Evolutionary conservation across 257 asterid genomes (phyloP).

Genomic region (Hygrophila difformis): DNA sequence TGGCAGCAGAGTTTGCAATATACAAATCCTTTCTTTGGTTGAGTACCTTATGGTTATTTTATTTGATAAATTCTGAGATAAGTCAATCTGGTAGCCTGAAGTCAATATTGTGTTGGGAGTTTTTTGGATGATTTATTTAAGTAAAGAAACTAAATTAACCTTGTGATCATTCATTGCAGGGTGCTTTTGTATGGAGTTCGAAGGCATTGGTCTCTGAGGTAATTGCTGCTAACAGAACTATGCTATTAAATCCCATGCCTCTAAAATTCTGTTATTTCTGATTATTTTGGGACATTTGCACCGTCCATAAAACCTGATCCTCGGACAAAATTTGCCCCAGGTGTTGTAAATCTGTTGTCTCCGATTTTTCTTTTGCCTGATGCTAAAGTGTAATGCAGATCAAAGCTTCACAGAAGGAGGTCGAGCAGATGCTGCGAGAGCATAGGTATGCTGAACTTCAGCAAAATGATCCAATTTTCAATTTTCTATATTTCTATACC

Average conservation of each 20-base stretch:
- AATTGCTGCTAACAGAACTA: slow-evolving; percentile 12
- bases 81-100: too few species aligned
- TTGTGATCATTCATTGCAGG: slow-evolving; percentile 36
- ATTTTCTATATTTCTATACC: not conserved
- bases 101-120: too few species aligned
- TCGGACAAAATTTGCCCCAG: slow-evolving; percentile 7
- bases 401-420: slow-evolving; percentile 83
- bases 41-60: too few species aligned
- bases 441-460: slow-evolving; percentile 38
- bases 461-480: not conserved
- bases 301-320: not conserved
- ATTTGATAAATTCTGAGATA: too few species aligned
- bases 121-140: too few species aligned
- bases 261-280: slow-evolving; percentile 2
- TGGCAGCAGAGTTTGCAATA: too few species aligned
- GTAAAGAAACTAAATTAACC: too few species aligned
- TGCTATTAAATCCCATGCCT: too few species aligned
- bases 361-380: slow-evolving; percentile 27
- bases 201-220: slow-evolving; percentile 96
- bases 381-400: slow-evolving; percentile 63
- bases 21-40: too few species aligned
- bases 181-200: slow-evolving; percentile 94
- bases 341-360: slow-evolving; percentile 10
- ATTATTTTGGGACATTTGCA: slow-evolving; percentile 5
- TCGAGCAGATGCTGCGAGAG: slow-evolving; percentile 71